Base-by-base conservation (phyloP, 306 rosid genomes). In the Morella rubra region DNA sequence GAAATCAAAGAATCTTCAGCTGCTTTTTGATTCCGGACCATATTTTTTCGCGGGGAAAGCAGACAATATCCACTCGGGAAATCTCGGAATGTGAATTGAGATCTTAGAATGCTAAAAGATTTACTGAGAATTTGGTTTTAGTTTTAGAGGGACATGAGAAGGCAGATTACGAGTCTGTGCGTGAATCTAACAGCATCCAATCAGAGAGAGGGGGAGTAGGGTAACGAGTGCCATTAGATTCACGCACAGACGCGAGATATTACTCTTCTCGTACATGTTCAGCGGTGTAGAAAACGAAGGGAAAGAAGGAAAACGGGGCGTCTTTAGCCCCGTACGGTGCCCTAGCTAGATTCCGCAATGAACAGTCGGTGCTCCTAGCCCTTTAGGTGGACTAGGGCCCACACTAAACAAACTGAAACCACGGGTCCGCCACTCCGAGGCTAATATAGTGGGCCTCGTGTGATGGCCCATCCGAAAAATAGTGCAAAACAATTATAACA, bases 141-240 rank as follows among this genome's bases (percentile, higher is more conserved):
- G 37, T 32, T 32, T 32, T 32, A 32, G 14, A 20, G 53, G 44
- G 11, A 65, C 49, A 11, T 46, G 81, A 69, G 60, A 79, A 79
- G 82, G 54, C 62, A 73, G 73, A 79, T 79, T 66, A 79, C 82
- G 73, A 73, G 82, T 73, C 73, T 79, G 82, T 72, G 82, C 73
- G 82, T 79, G 78, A 79, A 79, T 79, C 82, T 72, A 73, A 73
- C 41, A 70, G 24, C 51, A 58, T 41, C 73, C 40, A 67, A 51
- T 40, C 37, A 24, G 50, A 51, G 8, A 20, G n/a, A 61, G 32
- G 2, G 19, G 37, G 37, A 32, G 37, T 32, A 32, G 37, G 37
- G 68, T 68, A 11, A 42, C 44, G 37, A 1, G 1, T 64, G 20
- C 41, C 42, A 41, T 73, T 73, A 73, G 83, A 73, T 73, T 79